Percentiles rank a stretch among this genome's conserved stretches.
These are phyloP conservation scores for Moesziomyces antarcticus DNA, from an alignment of 1,284 basidiomycete species.

Conservation along the genomic window DNA sequence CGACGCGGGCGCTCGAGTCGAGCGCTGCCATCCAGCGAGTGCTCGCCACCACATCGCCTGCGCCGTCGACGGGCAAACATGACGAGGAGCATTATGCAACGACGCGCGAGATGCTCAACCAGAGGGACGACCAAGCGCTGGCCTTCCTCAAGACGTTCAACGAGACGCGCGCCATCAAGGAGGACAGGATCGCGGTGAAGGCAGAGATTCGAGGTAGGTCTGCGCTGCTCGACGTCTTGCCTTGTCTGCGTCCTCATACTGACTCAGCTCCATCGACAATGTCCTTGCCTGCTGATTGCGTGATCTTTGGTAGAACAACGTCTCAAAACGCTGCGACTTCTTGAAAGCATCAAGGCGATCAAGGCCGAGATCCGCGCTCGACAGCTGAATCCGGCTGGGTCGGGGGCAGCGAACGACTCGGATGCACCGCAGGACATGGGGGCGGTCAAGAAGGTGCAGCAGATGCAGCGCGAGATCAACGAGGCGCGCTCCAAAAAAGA, in stretches of 20 bases:
- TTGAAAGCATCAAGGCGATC: constrained; percentile 35
- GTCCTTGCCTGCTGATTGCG: too few relatives aligned
- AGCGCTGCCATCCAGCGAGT: constrained; percentile 31
- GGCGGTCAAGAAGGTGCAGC: constrained; percentile 28
- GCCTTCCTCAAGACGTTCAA: constrained; percentile 41
- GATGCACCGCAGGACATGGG: constrained; percentile 33
- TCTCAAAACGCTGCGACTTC: constrained; percentile 24
- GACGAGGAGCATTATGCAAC: constrained; percentile 20
- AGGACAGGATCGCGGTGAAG: constrained; percentile 26
- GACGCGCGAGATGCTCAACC: constrained; percentile 39
- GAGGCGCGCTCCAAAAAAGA: constrained; percentile 47
- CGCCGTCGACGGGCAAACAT: constrained; percentile 1
- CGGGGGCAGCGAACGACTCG: constrained; percentile 9
- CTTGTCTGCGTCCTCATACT: neutral
- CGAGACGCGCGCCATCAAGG: constrained; percentile 20
- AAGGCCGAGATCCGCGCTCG: constrained; percentile 38
- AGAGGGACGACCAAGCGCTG: constrained; percentile 44
- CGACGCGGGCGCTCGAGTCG: constrained; percentile 28
- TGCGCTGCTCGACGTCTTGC: too few relatives aligned
- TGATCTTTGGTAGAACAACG: constrained; percentile 16
- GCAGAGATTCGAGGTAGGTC: constrained; percentile 30
- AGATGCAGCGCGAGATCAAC: constrained; percentile 37
- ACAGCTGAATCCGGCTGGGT: constrained; percentile 26
- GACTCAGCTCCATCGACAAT: too few relatives aligned
- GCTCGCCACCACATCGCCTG: constrained; percentile 26